Conservation (phyloP, 306 rosid genomes). For the Glycyrrhiza uralensis region DNA sequence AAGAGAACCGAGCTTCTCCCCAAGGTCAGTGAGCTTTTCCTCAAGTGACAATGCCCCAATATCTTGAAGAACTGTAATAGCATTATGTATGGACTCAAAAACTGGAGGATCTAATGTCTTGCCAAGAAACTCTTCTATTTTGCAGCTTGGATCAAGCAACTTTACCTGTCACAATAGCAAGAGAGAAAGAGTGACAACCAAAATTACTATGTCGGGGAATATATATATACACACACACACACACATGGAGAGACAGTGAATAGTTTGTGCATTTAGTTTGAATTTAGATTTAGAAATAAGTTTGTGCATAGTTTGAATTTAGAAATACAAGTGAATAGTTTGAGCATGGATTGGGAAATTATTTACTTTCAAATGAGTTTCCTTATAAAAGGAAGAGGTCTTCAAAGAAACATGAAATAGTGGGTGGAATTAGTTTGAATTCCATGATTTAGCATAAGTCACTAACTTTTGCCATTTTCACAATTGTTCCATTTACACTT, state of each 20-base stretch:
- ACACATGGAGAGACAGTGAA: no score
- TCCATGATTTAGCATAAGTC: not conserved
- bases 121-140: slow-evolving; percentile 59
- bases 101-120: slow-evolving; percentile 94
- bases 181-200: not conserved
- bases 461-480: not conserved
- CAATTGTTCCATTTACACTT: not conserved
- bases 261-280: no score
- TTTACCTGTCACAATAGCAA: slow-evolving; percentile 59
- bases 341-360: not conserved
- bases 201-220: not conserved
- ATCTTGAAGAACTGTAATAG: slow-evolving; percentile 72
- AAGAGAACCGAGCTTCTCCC: slow-evolving; percentile 83
- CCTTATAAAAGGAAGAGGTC: not conserved
- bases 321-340: no score
- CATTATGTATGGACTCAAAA: slow-evolving; percentile 73
- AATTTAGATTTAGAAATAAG: no score
- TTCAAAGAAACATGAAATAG: not conserved
- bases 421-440: not conserved
- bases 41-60: slow-evolving; percentile 82
- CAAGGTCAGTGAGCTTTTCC: slow-evolving; percentile 75
- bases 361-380: not conserved
- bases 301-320: no score
- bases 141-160: slow-evolving; percentile 74
- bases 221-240: no score